phyloP scores from a whole-genome alignment of 2,329 filamentous ascomycete genomes.

The Trichoderma hamatum region DNA sequence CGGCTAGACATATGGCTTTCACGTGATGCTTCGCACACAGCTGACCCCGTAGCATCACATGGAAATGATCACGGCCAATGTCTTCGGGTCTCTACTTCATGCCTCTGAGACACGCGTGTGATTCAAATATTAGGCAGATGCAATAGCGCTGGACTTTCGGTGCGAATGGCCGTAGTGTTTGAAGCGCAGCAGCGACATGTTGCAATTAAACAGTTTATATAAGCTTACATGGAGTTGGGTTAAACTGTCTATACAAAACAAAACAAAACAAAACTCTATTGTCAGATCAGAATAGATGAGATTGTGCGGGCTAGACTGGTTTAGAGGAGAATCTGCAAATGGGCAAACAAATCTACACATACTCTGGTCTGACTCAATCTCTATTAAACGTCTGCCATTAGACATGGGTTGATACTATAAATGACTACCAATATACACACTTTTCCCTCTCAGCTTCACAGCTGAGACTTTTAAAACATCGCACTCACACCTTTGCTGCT shows the following conservation, averaged over 20 bases:
- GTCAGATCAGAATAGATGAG: not conserved
- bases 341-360: not conserved
- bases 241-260: not conserved
- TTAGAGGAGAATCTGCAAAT: not conserved
- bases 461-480: slow-evolving; percentile 1
- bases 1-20: not conserved
- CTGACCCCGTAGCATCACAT: slow-evolving; percentile 7
- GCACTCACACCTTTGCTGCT: not conserved
- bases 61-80: not conserved
- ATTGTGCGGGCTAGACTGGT: not conserved
- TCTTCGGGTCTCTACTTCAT: not conserved
- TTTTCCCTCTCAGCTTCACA: not conserved
- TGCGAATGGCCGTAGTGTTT: too few species aligned
- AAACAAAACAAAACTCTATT: not conserved
- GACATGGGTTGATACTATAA: not conserved
- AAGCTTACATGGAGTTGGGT: not conserved
- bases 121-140: not conserved
- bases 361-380: not conserved
- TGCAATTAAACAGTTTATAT: not conserved
- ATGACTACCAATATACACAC: slow-evolving; percentile 4
- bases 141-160: too few species aligned
- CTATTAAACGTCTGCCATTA: not conserved
- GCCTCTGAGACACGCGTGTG: not conserved
- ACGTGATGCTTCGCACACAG: slow-evolving; percentile 1
- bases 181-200: not conserved